These are phyloP conservation scores for Triticum dicoccoides DNA, from an alignment of 176 grass and related monocot species.

Conservation along the genomic window DNA sequence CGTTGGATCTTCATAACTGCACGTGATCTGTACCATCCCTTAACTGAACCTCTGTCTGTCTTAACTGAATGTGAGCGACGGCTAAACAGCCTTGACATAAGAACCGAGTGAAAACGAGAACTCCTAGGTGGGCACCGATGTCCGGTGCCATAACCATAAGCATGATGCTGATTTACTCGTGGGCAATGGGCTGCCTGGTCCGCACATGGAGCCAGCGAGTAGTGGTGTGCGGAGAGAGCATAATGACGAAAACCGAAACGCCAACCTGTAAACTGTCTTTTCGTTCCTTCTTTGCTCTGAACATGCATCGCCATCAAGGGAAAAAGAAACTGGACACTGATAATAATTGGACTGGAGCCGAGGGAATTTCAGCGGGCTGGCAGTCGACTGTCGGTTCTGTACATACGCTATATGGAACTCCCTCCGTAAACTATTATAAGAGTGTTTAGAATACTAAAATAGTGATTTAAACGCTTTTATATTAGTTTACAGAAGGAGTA, in stretches of 20 bases:
- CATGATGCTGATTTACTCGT: conserved; percentile 14
- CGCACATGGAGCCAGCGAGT: not conserved
- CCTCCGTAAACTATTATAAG: too few species aligned
- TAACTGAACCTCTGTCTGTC: too few species aligned
- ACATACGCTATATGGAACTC: not conserved
- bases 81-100: not conserved
- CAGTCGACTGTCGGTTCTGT: conserved; percentile 10
- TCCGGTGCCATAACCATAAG: not conserved
- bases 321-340: not conserved
- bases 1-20: too few species aligned
- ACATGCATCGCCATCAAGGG: not conserved
- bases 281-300: not conserved
- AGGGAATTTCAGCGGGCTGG: not conserved
- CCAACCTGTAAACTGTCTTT: not conserved
- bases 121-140: not conserved
- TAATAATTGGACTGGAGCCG: not conserved
- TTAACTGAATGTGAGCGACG: too few species aligned
- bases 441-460: too few species aligned
- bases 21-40: too few species aligned
- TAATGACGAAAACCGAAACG: conserved; percentile 21
- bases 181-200: conserved; percentile 29
- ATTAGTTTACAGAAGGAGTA: too few species aligned
- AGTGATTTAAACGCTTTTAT: too few species aligned
- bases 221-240: conserved; percentile 3
- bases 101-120: not conserved